Base-by-base conservation (phyloP, 352 stramenopile genomes). In the Pythium chondricola region DNA sequence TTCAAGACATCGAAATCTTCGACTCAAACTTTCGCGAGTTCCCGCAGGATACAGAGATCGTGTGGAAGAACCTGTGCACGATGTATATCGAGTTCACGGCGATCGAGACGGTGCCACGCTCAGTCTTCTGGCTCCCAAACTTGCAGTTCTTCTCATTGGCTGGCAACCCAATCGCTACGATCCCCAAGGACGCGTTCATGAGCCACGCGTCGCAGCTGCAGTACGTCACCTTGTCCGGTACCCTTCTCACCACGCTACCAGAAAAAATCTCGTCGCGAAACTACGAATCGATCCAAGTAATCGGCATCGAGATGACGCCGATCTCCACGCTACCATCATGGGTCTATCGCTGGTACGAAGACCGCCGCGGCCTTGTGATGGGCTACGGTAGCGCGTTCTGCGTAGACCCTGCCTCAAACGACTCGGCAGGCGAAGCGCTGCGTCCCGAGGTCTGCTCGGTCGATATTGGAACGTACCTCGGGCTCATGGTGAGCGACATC, bases 1-100 rank as follows among this genome's bases (percentile, higher is more conserved):
- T 58, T 6, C 35, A 52, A 37, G 51, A 52, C 21, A 27, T 58
- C 26, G 51, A 58, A 21, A 30, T 58, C 18, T 48, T 32, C 10
- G 18, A 20, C 5, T 52, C 51, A 8, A 58, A 58, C 30, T 21
- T 58, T 18, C 27, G 13, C 14, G 21, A 36, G 10, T 36, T 58
- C 1, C 42, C 37, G 0, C 7, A 30, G 2, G 24, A 48, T 9
- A 8, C 48, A 10, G 11, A 51, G 11, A 14, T 3, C 17, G 13
- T 48, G 4, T 58, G 51, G 51, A 18, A 33, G 10, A 6, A 35
- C 3, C 2, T 58, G 1, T 27, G 47, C 3, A 20, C 16, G 4
- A 20, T 58, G 14, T 58, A 52, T 22, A 24, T 52, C 42, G 51
- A 58, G 37, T 49, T 49, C 18, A 43, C 33, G 27, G 26, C 29